Evolutionary conservation across 257 asterid species (phyloP).

Genomic region (Paraleonurus japonicus): DNA sequence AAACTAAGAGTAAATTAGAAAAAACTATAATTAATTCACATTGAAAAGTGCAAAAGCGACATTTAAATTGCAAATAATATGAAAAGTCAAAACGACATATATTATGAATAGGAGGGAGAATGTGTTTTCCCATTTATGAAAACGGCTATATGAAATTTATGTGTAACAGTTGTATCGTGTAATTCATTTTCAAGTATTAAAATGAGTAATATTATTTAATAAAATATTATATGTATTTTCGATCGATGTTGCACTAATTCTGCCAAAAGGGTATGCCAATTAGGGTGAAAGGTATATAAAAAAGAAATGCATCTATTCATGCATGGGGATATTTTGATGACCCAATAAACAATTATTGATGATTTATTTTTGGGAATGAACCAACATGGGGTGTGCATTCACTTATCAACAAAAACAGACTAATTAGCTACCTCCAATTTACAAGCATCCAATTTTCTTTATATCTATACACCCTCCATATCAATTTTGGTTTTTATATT

Average conservation of each 20-base stretch:
- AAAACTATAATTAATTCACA: too few relatives aligned
- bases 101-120: too few relatives aligned
- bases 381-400: slow-evolving; percentile 36
- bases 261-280: background rate
- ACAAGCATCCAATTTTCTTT: slow-evolving; percentile 9
- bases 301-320: background rate
- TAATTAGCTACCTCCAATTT: slow-evolving; percentile 18
- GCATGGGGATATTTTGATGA: slow-evolving; percentile 2
- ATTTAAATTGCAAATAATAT: too few relatives aligned
- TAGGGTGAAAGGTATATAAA: background rate
- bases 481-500: slow-evolving; percentile 19
- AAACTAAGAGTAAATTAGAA: too few relatives aligned
- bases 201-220: too few relatives aligned
- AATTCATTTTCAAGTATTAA: too few relatives aligned
- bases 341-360: slow-evolving; percentile 25
- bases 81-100: too few relatives aligned
- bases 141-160: too few relatives aligned
- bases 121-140: too few relatives aligned
- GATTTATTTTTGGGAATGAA: slow-evolving; percentile 19
- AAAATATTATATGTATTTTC: too few relatives aligned
- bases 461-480: background rate
- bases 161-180: too few relatives aligned
- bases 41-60: too few relatives aligned
- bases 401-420: background rate
- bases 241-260: background rate